Conservation (phyloP, 2,329 filamentous ascomycete genomes). For the Penicillium sp. region DNA sequence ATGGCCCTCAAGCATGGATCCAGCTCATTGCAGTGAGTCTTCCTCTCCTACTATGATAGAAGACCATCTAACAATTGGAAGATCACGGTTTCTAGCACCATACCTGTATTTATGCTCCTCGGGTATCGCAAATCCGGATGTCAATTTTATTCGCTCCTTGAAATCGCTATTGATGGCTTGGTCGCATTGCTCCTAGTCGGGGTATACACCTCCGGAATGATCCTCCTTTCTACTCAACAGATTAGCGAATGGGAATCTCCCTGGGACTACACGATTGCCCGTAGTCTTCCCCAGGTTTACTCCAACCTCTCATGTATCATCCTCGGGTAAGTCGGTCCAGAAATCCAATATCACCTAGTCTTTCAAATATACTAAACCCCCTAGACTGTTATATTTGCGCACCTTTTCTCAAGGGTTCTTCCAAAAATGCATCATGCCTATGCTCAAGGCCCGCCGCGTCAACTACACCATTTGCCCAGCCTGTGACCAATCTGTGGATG, state of each 20-base stretch:
- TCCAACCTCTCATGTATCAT: conserved; percentile 1
- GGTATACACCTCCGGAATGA: background rate
- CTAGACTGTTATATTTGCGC: background rate
- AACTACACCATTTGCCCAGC: background rate
- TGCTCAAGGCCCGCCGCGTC: background rate
- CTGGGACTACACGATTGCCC: background rate
- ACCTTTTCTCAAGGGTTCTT: background rate
- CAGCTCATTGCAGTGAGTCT: background rate
- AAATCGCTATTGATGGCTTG: background rate
- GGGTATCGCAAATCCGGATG: background rate
- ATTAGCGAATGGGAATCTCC: background rate
- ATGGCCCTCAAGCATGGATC: background rate
- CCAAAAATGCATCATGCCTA: background rate
- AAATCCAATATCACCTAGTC: too few species aligned
- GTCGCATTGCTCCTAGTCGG: background rate
- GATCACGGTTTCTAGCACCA: background rate
- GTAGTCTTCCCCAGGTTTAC: background rate
- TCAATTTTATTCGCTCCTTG: background rate
- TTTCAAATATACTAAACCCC: background rate
- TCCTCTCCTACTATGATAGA: background rate
- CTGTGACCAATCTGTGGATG: background rate
- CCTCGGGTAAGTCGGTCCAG: background rate
- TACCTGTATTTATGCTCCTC: background rate
- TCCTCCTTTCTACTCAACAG: background rate
- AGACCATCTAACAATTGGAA: background rate